A percentile compares a stretch with the other conserved stretches of the same genome.
Evolutionary conservation across 352 stramenopile genomes (phyloP).

Genomic region (Pythium coloratum): DNA sequence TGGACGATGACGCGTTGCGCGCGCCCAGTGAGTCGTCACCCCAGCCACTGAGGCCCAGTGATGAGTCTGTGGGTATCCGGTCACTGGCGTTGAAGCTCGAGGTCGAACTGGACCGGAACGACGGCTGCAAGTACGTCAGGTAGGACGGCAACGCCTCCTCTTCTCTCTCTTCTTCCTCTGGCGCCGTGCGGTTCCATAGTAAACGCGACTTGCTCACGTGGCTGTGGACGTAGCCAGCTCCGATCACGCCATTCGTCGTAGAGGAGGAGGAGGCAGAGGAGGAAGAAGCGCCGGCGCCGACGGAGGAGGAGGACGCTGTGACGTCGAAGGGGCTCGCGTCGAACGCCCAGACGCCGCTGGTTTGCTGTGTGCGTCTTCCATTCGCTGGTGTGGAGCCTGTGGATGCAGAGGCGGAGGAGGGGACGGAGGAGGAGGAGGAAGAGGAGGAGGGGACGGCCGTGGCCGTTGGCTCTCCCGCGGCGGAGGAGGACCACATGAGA

Average conservation of each 20-base stretch:
- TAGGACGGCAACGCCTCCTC: conserved; percentile 74
- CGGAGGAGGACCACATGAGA: conserved; percentile 9
- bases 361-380: too few relatives aligned
- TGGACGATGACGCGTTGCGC: not conserved
- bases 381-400: not conserved
- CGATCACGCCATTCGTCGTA: conserved; percentile 7
- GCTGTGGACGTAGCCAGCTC: conserved; percentile 12
- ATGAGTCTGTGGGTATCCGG: conserved; percentile 2
- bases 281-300: not conserved
- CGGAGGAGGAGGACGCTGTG: not conserved
- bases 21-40: conserved; percentile 7
- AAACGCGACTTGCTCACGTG: conserved; percentile 28
- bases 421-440: not conserved
- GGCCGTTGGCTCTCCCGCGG: not conserved
- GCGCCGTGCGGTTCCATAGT: conserved; percentile 66
- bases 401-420: not conserved
- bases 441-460: conserved; percentile 6
- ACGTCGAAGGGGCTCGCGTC: conserved; percentile 1
- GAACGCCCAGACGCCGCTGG: conserved; percentile 1
- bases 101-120: conserved; percentile 31
- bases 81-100: not conserved
- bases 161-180: conserved; percentile 67
- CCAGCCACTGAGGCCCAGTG: conserved; percentile 4
- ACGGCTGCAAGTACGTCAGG: conserved; percentile 60
- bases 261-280: not conserved